These are phyloP conservation scores for Solanum neorickii DNA, from an alignment of 257 asterid species.

Conservation along the genomic window DNA sequence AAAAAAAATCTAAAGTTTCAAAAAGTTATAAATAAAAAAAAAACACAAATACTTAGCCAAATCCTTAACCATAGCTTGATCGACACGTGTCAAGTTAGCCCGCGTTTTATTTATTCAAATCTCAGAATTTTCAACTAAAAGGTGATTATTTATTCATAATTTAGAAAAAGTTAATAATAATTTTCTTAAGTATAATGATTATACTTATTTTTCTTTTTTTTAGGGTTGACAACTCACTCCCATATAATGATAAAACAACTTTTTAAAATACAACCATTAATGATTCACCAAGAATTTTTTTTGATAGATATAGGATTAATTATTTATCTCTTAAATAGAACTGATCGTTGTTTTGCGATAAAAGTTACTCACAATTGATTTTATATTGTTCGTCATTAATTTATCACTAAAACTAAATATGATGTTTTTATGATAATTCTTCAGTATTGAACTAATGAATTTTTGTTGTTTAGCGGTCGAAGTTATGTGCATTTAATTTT, in stretches of 20 bases:
- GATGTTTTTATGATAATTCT: background rate
- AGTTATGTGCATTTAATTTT: background rate
- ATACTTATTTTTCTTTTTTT: background rate
- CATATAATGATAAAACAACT: constrained; percentile 16
- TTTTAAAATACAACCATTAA: constrained; percentile 2
- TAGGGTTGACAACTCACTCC: constrained; percentile 30
- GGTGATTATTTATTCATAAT: background rate
- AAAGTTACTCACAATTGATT: background rate
- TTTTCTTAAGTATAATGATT: constrained; percentile 29
- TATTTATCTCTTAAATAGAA: background rate
- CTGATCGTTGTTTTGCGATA: background rate
- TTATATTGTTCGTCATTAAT: too few species aligned
- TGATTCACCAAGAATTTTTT: background rate
- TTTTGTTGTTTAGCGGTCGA: too few species aligned
- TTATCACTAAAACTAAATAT: background rate
- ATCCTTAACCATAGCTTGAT: background rate
- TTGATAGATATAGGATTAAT: background rate
- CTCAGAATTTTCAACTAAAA: background rate
- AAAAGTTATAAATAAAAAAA: background rate
- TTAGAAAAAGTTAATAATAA: background rate
- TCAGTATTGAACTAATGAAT: background rate
- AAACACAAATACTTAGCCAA: background rate
- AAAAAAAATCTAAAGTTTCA: too few species aligned
- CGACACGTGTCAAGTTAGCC: background rate
- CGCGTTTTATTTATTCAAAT: constrained; percentile 1